phyloP scores from a whole-genome alignment of 176 grass and related monocot species.

The Avena atlantica region DNA sequence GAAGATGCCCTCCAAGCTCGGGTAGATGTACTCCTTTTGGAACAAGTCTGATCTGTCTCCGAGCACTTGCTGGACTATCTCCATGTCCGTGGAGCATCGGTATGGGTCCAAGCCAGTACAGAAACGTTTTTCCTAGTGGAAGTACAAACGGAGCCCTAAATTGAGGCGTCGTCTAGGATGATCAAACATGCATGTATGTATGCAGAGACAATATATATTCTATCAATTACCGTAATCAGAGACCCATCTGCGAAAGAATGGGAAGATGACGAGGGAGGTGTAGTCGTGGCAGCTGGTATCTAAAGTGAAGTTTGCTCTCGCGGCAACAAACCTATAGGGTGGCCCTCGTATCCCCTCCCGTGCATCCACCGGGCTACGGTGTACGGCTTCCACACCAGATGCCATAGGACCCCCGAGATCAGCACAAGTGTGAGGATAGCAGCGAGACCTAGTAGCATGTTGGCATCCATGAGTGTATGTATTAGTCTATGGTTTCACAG shows the following conservation, averaged over 20 bases:
- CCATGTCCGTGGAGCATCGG: constrained; percentile 39
- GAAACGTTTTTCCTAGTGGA: neutral
- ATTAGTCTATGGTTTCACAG: too few species aligned
- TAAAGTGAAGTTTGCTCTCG: constrained; percentile 1
- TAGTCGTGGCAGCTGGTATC: constrained; percentile 47
- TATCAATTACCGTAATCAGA: constrained; percentile 35
- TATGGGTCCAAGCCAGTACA: neutral
- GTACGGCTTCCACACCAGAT: constrained; percentile 47
- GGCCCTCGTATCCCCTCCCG: constrained; percentile 55
- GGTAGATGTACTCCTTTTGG: constrained; percentile 40
- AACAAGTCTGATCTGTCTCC: constrained; percentile 54
- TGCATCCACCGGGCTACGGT: constrained; percentile 9
- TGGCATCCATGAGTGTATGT: too few species aligned
- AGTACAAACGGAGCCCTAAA: too few species aligned
- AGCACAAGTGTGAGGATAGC: neutral
- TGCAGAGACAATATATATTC: too few species aligned
- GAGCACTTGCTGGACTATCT: neutral
- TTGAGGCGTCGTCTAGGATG: too few species aligned
- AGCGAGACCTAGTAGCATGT: neutral
- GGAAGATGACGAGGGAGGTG: constrained; percentile 27
- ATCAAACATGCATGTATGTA: neutral
- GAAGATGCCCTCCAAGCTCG: constrained; percentile 25
- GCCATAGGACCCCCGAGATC: constrained; percentile 20
- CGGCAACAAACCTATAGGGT: constrained; percentile 43
- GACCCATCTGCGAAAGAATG: constrained; percentile 48